These are phyloP conservation scores for Actinomortierella ambigua DNA, from an alignment of 371 early-diverging fungal species.

Conservation along the genomic window DNA sequence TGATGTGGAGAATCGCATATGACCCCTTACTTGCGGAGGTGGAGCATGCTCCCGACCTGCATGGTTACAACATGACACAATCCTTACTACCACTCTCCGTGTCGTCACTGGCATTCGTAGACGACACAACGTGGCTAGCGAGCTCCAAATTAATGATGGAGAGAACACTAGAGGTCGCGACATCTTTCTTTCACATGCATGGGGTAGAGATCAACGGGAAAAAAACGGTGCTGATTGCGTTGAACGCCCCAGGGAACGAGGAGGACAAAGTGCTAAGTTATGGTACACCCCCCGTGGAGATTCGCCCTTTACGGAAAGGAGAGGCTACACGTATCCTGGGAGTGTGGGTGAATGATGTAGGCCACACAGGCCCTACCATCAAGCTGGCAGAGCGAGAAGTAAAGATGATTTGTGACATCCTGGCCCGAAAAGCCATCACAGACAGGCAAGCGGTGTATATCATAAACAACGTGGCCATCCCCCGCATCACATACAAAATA, in stretches of 20 bases:
- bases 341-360: constrained; percentile 17
- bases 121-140: constrained; percentile 20
- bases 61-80: constrained; percentile 1
- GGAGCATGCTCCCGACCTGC: not conserved
- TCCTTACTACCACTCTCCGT: not conserved
- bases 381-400: constrained; percentile 5
- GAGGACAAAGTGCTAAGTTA: not conserved
- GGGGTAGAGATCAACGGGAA: constrained; percentile 11
- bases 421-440: constrained; percentile 9
- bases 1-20: constrained; percentile 15
- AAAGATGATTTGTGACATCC: not conserved
- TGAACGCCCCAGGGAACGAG: not conserved
- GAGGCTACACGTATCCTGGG: constrained; percentile 9
- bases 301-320: not conserved
- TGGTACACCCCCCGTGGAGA: not conserved
- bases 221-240: not conserved
- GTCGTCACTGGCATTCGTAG: constrained; percentile 7
- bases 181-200: constrained; percentile 1
- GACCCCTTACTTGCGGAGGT: constrained; percentile 13
- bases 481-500: constrained; percentile 10
- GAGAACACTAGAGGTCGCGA: not conserved
- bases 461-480: constrained; percentile 20
- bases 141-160: not conserved
- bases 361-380: not conserved
- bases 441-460: constrained; percentile 22